Base-by-base conservation (phyloP, 768 basidiomycete genomes). In the Candolleomyces eurysporus region DNA sequence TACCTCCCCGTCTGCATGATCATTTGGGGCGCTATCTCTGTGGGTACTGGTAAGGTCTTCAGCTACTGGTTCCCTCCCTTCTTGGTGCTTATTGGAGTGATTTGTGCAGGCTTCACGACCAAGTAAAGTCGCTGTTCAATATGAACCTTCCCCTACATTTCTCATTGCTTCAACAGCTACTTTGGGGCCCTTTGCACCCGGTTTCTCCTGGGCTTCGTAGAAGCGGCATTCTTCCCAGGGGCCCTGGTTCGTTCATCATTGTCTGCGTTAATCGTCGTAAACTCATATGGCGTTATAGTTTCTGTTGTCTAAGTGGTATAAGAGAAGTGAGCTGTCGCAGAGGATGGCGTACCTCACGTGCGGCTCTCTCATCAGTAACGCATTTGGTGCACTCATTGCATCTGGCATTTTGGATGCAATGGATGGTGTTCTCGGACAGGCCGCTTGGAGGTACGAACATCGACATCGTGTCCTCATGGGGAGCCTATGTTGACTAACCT, bases 331-430 rank as follows among this genome's bases (percentile, higher is more conserved):
- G 68, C 77, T 93, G 45, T 91, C 88, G 45, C 75, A 85, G 55
- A 79, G 90, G 57, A 89, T 83, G 13, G 87, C 90, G 5, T 69
- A 89, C 51, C 77, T 92, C 32, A 83, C 82, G 45, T 90, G 89
- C 62, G 91, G 92, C 19, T 85, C 81, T 66, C 77, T 93, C 31
- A 85, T 92, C 57, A 86, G 85, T 58, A 94, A 93, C 76, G 92
- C 91, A 0, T 92, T 93, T 69, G 91, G 92, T 4, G 81, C 90
- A 2, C 75, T 94, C 13, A 83, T 94, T 56, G 90, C 91, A 11
- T 89, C 90, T 32, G 87, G 84, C 1, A 90, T 94, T 57, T 81
- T 94, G 17, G 79, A 83, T 64, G 75, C 76, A 13, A 91, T 93
- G 88, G 82, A 91, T 43, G 88, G 87, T 6, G 79, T 78, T 58